Evolutionary conservation across 306 rosid species (phyloP), one percentile per base, ranked within the genome.

Genomic region (Rosa multiflora): DNA sequence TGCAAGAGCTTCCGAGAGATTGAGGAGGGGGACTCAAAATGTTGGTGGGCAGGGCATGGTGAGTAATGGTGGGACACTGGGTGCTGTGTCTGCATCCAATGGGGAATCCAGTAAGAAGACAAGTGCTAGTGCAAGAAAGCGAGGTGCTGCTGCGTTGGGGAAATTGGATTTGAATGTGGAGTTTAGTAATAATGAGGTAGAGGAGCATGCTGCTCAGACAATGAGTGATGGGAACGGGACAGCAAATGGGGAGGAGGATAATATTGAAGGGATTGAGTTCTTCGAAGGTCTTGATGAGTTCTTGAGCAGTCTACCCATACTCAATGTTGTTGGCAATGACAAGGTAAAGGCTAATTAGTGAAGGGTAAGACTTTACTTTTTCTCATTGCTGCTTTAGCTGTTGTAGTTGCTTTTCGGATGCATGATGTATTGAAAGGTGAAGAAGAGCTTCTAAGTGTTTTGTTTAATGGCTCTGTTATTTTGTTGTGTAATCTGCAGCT

Each of bases 221-320:
- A 67, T 11, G 62, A 78, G 81, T 21, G 89, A 83, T 79, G 95
- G 89, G 69, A 81, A 88, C 55, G 86, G 74, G 71, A 78, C 88
- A 7, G 87, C 78, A 52, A 72, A 78, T 74, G 87, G 85, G 70
- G 89, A 88, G 53, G 98, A 87, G 85, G 99, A 93, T 76, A 91
- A 91, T 72, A 95, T 91, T 51, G 97, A 92, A 83, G 98, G 98
- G 56, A 91, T 81, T 82, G 87, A 82, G n/a, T 92, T 92, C 85
- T 95, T 95, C 74, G 99, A 95, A 78, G 99, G 98, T 69, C 98
- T 95, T 73, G 99, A 95, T 74, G 99, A 95, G 86, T 95, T 93
- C 83, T 86, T 95, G 40, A 92, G 81, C 76, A 92, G 96, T 84
- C 91, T 95, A 68, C 99, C 99, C 6, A 88, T 95, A 75, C 96